Evolutionary conservation across 1,284 basidiomycete genomes (phyloP), one percentile per base, ranked within the genome.

Genomic region (Ganoderma meredithae): DNA sequence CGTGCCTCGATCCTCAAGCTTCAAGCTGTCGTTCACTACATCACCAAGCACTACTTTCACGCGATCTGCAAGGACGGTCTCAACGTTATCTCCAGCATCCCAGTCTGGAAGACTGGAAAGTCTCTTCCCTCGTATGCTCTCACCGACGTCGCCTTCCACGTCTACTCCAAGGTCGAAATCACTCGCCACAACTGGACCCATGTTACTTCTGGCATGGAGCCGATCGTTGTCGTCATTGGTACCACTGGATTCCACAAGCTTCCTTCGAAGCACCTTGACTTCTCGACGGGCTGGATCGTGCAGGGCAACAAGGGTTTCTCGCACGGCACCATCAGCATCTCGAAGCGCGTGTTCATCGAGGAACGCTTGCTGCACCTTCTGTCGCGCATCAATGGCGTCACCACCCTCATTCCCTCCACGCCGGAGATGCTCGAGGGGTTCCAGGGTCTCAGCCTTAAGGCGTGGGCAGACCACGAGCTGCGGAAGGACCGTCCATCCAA

Each of bases 391-490:
- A 80, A 80, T 66, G 72, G 72, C 1, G 65, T 72, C 49, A 80
- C 78, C 9, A 80, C 79, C n/a, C 69, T 80, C 62, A 73, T 80
- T 13, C 76, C 79, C n/a, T 31, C 70, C 22, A 77, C 77, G 63
- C 68, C 75, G 36, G 76, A 76, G 41, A 72, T 76, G 41, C 61
- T 75, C 22, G 72, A 73, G 64, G 76, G 74, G 25, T 73, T 71
- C 39, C 76, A 77, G 71, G 69, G 74, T 33, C 69, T 79, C 41
- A 69, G 74, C n/a, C 69, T 80, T 17, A 73, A 71, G 36, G 73
- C 73, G 2, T 80, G 78, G 79, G 73, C 71, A 10, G 67, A 78
- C 39, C 75, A 78, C 66, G 66, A 71, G 22, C 69, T 67, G 65
- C 71, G 75, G 60, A 77, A 76, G 65, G 68, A 71, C 44, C 66